These are phyloP conservation scores for Populus simonii DNA, from an alignment of 345 rosid species.

Conservation along the genomic window DNA sequence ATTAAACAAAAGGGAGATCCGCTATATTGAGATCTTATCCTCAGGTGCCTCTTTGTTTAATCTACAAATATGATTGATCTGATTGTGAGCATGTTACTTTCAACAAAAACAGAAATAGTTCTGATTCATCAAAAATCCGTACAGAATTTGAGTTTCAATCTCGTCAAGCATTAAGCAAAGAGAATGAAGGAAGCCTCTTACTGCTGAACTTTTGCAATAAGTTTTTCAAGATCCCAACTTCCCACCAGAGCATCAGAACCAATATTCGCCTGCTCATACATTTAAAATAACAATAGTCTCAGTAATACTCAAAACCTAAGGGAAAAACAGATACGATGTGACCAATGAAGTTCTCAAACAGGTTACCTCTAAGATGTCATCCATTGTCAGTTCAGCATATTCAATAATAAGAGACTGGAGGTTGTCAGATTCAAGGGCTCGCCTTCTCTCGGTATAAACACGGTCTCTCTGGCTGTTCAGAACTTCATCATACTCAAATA, in stretches of 20 bases:
- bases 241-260: slow-evolving; percentile 67
- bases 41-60: not conserved
- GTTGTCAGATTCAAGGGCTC: slow-evolving; percentile 80
- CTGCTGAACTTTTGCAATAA: slow-evolving; percentile 90
- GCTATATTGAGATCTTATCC: too few relatives aligned
- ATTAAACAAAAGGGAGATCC: slow-evolving; percentile 2
- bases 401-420: slow-evolving; percentile 84
- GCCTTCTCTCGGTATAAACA: slow-evolving; percentile 90
- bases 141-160: slow-evolving; percentile 3
- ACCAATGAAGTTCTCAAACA: slow-evolving; percentile 1
- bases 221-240: slow-evolving; percentile 91
- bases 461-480: slow-evolving; percentile 98
- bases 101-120: not conserved
- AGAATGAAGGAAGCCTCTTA: slow-evolving; percentile 32
- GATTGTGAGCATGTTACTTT: not conserved
- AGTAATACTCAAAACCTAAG: slow-evolving; percentile 1
- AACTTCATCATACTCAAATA: slow-evolving; percentile 93
- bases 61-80: not conserved
- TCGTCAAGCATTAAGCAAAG: not conserved
- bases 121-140: not conserved
- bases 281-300: not conserved
- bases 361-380: slow-evolving; percentile 86
- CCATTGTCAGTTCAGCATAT: slow-evolving; percentile 97
- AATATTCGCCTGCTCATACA: slow-evolving; percentile 64
- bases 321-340: not conserved